A percentile compares a stretch with the other conserved stretches of the same genome.
Conservation (phyloP, 179 eudicot genomes). For the Gypsophila paniculata region DNA sequence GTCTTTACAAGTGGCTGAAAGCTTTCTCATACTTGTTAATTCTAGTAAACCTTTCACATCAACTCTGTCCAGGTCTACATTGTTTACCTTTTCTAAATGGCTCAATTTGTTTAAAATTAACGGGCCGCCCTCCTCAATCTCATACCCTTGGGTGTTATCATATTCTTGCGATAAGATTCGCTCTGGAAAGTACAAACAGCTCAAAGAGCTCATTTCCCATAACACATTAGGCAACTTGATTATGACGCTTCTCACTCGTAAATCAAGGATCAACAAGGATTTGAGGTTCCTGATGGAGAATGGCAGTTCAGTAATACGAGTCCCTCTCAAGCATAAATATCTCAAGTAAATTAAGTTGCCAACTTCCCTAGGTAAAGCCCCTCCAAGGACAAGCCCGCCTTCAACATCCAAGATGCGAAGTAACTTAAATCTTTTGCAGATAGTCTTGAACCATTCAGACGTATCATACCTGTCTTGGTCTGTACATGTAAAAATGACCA, state of each 20-base stretch:
- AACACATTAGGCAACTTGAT: conserved; percentile 19
- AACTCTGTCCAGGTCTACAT: conserved; percentile 11
- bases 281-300: conserved; percentile 19
- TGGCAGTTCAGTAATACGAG: conserved; percentile 17
- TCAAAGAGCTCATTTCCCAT: conserved; percentile 20
- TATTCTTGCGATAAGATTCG: neutral
- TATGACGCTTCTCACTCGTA: neutral
- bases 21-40: conserved; percentile 12
- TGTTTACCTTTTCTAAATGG: conserved; percentile 8
- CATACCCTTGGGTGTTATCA: neutral
- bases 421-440: conserved; percentile 9
- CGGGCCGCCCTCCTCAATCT: neutral
- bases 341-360: conserved; percentile 24
- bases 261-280: conserved; percentile 29
- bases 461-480: neutral
- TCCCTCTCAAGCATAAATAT: conserved; percentile 20
- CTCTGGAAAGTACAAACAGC: conserved; percentile 20
- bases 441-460: neutral
- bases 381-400: conserved; percentile 7
- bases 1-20: neutral
- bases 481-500: neutral
- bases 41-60: conserved; percentile 15
- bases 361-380: conserved; percentile 11
- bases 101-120: conserved; percentile 8
- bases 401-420: conserved; percentile 31